Evolutionary conservation across 305 asterid species (phyloP), one percentile per base, ranked within the genome.

Genomic region (Solanum chacoense): DNA sequence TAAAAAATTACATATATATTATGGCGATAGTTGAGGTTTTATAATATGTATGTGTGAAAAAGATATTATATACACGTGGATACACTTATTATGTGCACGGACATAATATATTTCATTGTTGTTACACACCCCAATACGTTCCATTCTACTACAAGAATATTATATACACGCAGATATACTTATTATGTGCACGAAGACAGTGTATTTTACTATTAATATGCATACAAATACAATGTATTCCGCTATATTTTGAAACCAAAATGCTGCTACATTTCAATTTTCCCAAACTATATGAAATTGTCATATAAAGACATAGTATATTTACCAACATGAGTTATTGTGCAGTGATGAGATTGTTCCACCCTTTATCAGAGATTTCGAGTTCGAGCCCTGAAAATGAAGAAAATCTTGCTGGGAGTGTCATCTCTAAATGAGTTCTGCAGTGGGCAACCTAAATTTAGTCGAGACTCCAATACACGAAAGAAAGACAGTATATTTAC

Each of bases 391-490:
- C 1, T 50, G 22, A 1, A 14, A 5, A 6, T 50, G 22, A 50
- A 50, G 9, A 50, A 50, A 50, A 6, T 16, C 22, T 6, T 50
- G n/a, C 0, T 45, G 8, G 8, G 1, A 45, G 8, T 3, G 3
- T 0, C 63, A 45, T 8, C 3, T 45, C 20, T 14, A 45, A 45
- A 45, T 45, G 63, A 45, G 8, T 0, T 0, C 0, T 45, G 22
- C 3, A 14, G 8, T 45, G 18, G 0, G 3, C 0, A 0, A 45
- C 1, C 3, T 45, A 1, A 45, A 5, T 45, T 5, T 45, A 45
- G 0, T 6, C 9, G 63, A 50, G 63, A 50, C 63, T 50, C 3
- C 0, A 50, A 50, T 50, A 50, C 63, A 0, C 3, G 0, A 2
- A 6, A 16, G 0, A 2, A 6, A 16, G 1, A n/a, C 1, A n/a